Conservation (phyloP, 2,329 filamentous ascomycete species). For the Penicillium expansum region DNA sequence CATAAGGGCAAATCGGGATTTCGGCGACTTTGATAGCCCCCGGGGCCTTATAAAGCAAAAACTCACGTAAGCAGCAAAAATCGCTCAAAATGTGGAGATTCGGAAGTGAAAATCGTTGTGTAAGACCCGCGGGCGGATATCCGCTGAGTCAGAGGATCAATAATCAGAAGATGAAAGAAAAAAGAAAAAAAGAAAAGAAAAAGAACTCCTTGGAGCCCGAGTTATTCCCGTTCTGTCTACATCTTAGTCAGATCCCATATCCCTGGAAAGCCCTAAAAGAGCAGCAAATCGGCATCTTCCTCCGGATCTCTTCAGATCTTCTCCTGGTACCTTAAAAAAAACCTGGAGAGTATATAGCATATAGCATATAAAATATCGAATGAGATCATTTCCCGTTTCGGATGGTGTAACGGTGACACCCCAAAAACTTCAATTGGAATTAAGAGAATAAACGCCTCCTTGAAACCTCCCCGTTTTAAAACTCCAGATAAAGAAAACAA, state of each 20-base stretch:
- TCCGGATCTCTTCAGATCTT: slow-evolving; percentile 5
- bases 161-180: neutral
- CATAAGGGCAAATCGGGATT: slow-evolving; percentile 21
- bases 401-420: neutral
- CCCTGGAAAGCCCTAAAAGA: neutral
- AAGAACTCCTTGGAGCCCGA: neutral
- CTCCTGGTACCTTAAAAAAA: too few relatives aligned
- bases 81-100: slow-evolving; percentile 11
- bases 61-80: slow-evolving; percentile 13
- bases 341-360: too few relatives aligned
- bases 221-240: slow-evolving; percentile 7
- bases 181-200: neutral
- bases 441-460: slow-evolving; percentile 9
- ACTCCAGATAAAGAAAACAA: neutral
- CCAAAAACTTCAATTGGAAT: slow-evolving; percentile 6
- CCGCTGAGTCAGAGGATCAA: slow-evolving; percentile 17
- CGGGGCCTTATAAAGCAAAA: neutral
- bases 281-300: slow-evolving; percentile 6
- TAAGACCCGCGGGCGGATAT: too few relatives aligned
- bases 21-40: slow-evolving; percentile 12
- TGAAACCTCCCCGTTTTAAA: slow-evolving; percentile 16
- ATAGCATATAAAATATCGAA: too few relatives aligned
- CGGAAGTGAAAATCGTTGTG: neutral
- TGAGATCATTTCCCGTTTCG: slow-evolving; percentile 4
- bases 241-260: neutral